Conservation (phyloP, 106 monocot species). For the Vanilla planifolia region DNA sequence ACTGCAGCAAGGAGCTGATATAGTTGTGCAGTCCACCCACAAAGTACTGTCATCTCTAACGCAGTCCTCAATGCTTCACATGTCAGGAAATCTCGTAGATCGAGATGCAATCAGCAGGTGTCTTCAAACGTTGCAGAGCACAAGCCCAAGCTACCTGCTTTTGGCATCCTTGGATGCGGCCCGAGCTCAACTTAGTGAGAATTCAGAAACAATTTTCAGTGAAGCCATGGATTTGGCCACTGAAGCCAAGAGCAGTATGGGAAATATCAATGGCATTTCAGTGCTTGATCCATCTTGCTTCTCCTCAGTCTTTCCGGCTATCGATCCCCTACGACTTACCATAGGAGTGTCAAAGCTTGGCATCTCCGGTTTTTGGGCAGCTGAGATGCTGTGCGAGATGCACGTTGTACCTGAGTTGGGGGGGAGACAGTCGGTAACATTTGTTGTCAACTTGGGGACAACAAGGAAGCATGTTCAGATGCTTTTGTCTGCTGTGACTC, state of each 20-base stretch:
- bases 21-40: slow-evolving; percentile 83
- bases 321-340: slow-evolving; percentile 75
- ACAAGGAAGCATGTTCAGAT: slow-evolving; percentile 34
- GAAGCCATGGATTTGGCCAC: slow-evolving; percentile 31
- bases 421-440: slow-evolving; percentile 51
- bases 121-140: slow-evolving; percentile 81
- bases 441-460: slow-evolving; percentile 77
- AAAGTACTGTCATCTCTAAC: slow-evolving; percentile 78
- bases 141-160: slow-evolving; percentile 79
- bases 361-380: slow-evolving; percentile 61
- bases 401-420: slow-evolving; percentile 50
- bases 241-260: slow-evolving; percentile 28
- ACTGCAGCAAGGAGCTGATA: slow-evolving; percentile 70
- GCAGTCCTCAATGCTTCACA: slow-evolving; percentile 87
- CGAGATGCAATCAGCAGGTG: slow-evolving; percentile 43
- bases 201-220: slow-evolving; percentile 31
- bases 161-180: slow-evolving; percentile 88
- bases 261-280: slow-evolving; percentile 32
- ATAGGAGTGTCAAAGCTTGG: slow-evolving; percentile 42
- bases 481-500: slow-evolving; percentile 34
- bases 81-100: slow-evolving; percentile 50
- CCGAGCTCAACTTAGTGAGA: slow-evolving; percentile 67
- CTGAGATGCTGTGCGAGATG: slow-evolving; percentile 42
- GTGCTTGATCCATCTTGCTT: slow-evolving; percentile 44
- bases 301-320: slow-evolving; percentile 32